Conservation (phyloP, 177 flowering plant species). For the Telopea speciosissima region DNA sequence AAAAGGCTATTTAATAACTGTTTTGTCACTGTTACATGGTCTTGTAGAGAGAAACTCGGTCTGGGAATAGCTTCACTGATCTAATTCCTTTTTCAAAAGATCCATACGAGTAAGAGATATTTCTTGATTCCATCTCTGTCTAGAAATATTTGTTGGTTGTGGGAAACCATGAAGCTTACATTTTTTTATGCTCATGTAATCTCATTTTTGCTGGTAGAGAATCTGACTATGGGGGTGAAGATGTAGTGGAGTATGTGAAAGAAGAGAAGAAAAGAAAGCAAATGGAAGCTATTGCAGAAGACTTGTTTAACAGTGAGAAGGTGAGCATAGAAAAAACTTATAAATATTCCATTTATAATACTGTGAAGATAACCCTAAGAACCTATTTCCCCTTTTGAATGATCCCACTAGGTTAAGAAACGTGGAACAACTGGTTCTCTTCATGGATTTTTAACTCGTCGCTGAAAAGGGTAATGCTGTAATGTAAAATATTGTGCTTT, state of each 20-base stretch:
- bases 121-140: neutral
- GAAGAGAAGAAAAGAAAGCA: slow-evolving; percentile 82
- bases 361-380: neutral
- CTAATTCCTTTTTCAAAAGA: slow-evolving; percentile 69
- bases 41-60: slow-evolving; percentile 38
- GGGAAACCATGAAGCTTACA: neutral
- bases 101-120: slow-evolving; percentile 59
- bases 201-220: slow-evolving; percentile 33
- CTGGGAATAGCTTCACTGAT: slow-evolving; percentile 79
- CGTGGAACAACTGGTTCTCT: slow-evolving; percentile 50
- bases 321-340: slow-evolving; percentile 21
- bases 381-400: slow-evolving; percentile 1
- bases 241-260: slow-evolving; percentile 43
- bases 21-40: slow-evolving; percentile 11
- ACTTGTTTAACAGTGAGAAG: slow-evolving; percentile 66
- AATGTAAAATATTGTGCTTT: neutral
- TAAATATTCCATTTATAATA: neutral
- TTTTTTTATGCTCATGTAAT: neutral
- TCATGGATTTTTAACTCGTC: slow-evolving; percentile 38
- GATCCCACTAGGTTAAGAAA: slow-evolving; percentile 31
- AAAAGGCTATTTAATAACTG: neutral
- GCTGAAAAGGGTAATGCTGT: slow-evolving; percentile 21
- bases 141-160: neutral
- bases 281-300: slow-evolving; percentile 80
- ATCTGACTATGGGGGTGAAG: slow-evolving; percentile 48